Base-by-base conservation (phyloP, 257 asterid genomes). In the Petunia axillaris region DNA sequence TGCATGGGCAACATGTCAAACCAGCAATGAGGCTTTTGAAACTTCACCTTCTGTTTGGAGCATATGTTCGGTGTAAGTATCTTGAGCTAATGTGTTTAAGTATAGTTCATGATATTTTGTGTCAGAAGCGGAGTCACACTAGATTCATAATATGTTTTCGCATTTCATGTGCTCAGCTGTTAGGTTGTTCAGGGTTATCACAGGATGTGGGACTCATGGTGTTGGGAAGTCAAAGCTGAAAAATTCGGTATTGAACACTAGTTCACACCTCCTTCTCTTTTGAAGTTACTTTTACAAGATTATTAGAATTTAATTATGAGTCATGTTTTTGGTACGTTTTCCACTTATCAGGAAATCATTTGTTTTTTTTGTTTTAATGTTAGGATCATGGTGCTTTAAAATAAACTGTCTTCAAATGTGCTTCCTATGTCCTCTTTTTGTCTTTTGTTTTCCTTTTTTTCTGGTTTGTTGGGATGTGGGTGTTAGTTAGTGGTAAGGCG, bases 171-270 rank as follows among this genome's bases (percentile, higher is more conserved):
- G 63, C 78, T 70, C 82, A 95, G 98, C 98, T 83, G 97, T 95
- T 86, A 89, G 86, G 82, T 83, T 85, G 81, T 93, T 95, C 88
- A 85, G 97, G 89, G 97, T 93, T 81, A 95, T 95, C 80, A 93
- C 97, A 36, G 98, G 99, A 85, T 90, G 97, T 75, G 99, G 98
- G 76, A 89, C 91, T 84, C 97, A 93, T 83, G 98, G 99, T 74
- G 80, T 92, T 63, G 98, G 97, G 89, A 93, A 91, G 87, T 93
- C 98, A 2, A 92, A 89, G 89, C 88, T 95, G 87, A 95, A 95
- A 88, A 83, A 75, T 81, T 87, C 97, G 86, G 99, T 95, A 89
- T 76, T 91, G 14, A 37, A 38, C 63, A 75, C 8, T 73, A 43
- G 60, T 66, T 60, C 55, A 9, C n/a, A 52, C n/a, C 43, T 62